Percentiles rank a stretch among this genome's conserved stretches.
Evolutionary conservation across 2,329 filamentous ascomycete species (phyloP).

Genomic region (Fusarium sp.): DNA sequence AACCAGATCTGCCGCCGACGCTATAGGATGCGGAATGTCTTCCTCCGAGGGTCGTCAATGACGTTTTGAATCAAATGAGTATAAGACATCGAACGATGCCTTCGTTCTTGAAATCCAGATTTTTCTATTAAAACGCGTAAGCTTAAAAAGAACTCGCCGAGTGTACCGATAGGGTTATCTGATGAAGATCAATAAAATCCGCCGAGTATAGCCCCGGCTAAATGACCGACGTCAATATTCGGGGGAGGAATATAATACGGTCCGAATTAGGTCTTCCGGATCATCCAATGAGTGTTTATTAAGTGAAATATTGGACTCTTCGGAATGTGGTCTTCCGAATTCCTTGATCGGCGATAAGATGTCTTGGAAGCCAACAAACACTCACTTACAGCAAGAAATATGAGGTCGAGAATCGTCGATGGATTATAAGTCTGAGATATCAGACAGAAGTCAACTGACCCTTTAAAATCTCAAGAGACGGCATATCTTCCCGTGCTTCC

Average conservation of each 20-base stretch:
- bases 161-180: background rate
- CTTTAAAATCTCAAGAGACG: background rate
- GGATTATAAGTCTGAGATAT: background rate
- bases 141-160: background rate
- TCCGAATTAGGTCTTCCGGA: background rate
- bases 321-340: slow-evolving; percentile 19
- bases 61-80: background rate
- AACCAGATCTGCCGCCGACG: background rate
- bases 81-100: background rate
- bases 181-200: background rate
- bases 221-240: background rate
- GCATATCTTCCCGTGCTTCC: background rate
- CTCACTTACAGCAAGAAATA: background rate
- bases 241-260: background rate
- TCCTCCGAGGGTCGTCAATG: background rate
- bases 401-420: background rate
- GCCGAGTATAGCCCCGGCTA: background rate
- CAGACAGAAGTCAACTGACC: background rate
- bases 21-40: background rate
- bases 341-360: slow-evolving; percentile 6
- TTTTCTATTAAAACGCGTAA: background rate
- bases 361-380: background rate
- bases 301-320: background rate
- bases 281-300: background rate
- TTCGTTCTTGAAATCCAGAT: background rate